Conservation (phyloP, 768 basidiomycete genomes). For the Amanita rimosa region DNA sequence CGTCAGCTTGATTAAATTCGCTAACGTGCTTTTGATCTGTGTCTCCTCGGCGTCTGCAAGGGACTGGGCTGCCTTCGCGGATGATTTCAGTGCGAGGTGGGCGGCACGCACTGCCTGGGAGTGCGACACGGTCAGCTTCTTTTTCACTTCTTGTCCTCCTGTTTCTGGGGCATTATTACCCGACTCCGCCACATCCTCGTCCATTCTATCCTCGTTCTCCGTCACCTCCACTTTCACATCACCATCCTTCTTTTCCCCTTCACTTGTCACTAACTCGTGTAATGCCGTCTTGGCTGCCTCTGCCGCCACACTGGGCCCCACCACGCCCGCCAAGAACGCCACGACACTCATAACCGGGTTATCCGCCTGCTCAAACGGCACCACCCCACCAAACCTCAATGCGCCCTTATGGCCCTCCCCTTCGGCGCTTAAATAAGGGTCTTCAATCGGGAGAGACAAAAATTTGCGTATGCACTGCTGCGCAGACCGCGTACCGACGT, state of each 20-base stretch:
- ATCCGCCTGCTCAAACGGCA: constrained; percentile 91
- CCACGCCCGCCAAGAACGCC: constrained; percentile 90
- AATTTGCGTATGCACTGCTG: constrained; percentile 96
- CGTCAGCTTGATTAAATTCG: constrained; percentile 76
- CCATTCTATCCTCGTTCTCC: constrained; percentile 33
- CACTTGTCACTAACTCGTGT: constrained; percentile 63
- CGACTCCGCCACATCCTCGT: constrained; percentile 24
- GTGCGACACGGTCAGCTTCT: constrained; percentile 39
- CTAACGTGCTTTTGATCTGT: constrained; percentile 68
- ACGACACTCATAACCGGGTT: constrained; percentile 99
- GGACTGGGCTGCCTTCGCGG: constrained; percentile 70
- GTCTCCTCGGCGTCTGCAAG: constrained; percentile 78
- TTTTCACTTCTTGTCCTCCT: constrained; percentile 15
- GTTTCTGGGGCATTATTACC: constrained; percentile 11
- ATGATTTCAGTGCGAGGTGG: constrained; percentile 77
- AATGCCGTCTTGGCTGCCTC: constrained; percentile 89
- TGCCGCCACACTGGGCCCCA: constrained; percentile 82
- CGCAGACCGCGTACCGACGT: constrained; percentile 83
- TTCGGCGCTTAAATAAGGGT: constrained; percentile 75
- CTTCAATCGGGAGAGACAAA: constrained; percentile 93
- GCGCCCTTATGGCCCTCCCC: constrained; percentile 52
- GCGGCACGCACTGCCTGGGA: constrained; percentile 78
- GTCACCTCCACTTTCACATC: constrained; percentile 16
- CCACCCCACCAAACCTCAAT: constrained; percentile 61
- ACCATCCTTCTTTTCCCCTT: constrained; percentile 24